Conservation (phyloP, 1,284 basidiomycete genomes). For the Golubevia sp. region DNA sequence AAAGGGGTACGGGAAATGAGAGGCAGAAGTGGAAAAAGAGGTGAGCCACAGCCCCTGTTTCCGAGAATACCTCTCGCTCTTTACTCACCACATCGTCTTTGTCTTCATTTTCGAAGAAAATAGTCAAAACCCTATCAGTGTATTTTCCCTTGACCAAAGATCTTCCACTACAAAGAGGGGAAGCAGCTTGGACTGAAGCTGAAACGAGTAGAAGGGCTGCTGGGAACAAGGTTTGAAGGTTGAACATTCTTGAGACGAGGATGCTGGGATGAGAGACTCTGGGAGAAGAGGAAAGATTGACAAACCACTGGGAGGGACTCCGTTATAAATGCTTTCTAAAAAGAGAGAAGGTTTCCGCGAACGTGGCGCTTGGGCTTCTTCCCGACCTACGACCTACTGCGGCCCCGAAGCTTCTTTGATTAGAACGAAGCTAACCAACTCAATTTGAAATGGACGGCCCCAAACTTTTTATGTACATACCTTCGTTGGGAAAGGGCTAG, state of each 20-base stretch:
- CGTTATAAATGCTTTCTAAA: too few species aligned
- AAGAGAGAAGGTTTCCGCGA: too few species aligned
- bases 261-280: not conserved
- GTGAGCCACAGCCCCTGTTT: not conserved
- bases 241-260: not conserved
- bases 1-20: not conserved
- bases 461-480: too few species aligned
- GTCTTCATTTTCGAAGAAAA: constrained; percentile 12
- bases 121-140: constrained; percentile 8
- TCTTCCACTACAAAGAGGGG: constrained; percentile 8
- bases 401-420: too few species aligned
- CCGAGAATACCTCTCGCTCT: too few species aligned
- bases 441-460: too few species aligned
- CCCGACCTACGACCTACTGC: too few species aligned
- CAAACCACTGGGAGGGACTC: not conserved
- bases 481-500: too few species aligned
- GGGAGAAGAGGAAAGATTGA: not conserved
- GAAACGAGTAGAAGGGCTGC: constrained; percentile 1
- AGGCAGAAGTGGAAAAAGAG: not conserved
- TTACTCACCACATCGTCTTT: not conserved
- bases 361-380: too few species aligned
- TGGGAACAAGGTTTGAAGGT: too few species aligned
- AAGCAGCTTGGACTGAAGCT: constrained; percentile 7
- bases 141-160: constrained; percentile 5
- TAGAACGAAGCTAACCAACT: too few species aligned